Base-by-base conservation (phyloP, 345 rosid species). In the Pugionium dolabratum region DNA sequence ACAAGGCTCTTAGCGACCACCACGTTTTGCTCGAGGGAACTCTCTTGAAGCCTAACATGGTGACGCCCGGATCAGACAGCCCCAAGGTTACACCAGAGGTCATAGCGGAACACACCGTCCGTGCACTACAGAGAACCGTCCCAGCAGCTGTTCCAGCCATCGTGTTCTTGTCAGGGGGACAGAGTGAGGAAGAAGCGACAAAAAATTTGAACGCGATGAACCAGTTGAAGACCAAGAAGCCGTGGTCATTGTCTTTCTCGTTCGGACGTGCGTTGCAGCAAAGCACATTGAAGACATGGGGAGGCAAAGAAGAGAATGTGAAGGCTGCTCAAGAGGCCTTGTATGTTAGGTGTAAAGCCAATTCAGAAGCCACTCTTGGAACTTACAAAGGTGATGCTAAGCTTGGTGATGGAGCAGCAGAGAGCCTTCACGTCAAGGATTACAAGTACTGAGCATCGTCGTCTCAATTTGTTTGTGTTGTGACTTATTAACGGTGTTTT, bases 261-360 rank as follows among this genome's bases (percentile, higher is more conserved):
- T 90, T 85, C 25, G 99, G 96, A 9, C 97, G 97, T 60, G 97
- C 99, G 48, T 89, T 94, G 65, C 97, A 94, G 78, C 88, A 83
- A 82, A 86, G 95, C 78, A 94, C 97, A 30, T 87, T 94, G 69
- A 90, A 94, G 95, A 86, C 96, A 3, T 94, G 99, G 97, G 59
- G 69, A 4, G 99, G 99, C 30, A 90, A 90, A 81, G 81, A 65
- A 26, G 97, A 83, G 84, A 86, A 94, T n/a, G 62, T 83, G 18
- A 47, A 60, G 77, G 84, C 84, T 60, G 97, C 97, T 4, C 96
- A 77, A 74, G 79, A 59, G 10, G 86, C 95, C 0, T 78, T 94
- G 64, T 75, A 86, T 0, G 64, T 67, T 10, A 85, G 99, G 81
- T 84, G 91, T 84, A 88, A 90, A 81, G 97, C 99, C 47, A 94